Base-by-base conservation (phyloP, 495 filamentous ascomycete genomes). In the Talaromyces ruber region DNA sequence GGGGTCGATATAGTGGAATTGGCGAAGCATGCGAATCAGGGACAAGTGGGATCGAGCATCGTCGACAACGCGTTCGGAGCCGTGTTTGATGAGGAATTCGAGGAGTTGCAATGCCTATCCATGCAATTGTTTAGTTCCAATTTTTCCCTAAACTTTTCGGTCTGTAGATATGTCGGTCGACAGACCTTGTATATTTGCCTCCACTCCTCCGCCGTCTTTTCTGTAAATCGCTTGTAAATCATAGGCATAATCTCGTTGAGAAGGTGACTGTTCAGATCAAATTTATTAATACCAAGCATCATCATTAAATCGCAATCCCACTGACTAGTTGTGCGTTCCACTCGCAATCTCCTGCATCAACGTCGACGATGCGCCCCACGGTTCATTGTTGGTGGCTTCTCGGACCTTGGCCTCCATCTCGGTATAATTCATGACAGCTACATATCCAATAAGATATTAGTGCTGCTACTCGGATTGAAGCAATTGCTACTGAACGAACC, bases 171-270 rank as follows among this genome's bases (percentile, higher is more conserved):
- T 25, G 6, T 29, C 34, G 45, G 6, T 65, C 59, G 47, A 6
- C 47, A 12, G 67, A 88, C 86, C 82, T 99, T 99, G 80, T 98
- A 99, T 63, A 98, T 99, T 72, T 99, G 94, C 64, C 95, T 86
- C 94, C 94, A 99, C 74, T 99, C 94, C 71, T 99, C 94, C 51
- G 95, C 92, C 21, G 91, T 82, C 77, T 99, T 99, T 71, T 99
- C 94, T 59, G 94, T 99, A 70, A 99, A 99, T 54, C 94, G 88
- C 70, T 95, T 95, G 80, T 99, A 99, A 66, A 99, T 97, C 90
- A 99, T 90, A 53, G 94, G 94, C 94, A 99, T 99, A 71, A 99
- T 98, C 74, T 99, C 94, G 72, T 97, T 98, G 34, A 99, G 88
- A 45, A 92, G 82, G 85, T 96, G 92, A 70, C 94, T 98, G 18